Percentiles rank a stretch among this genome's conserved stretches.
These are phyloP conservation scores for Thraustotheca clavata DNA, from an alignment of 352 stramenopile species.

Conservation along the genomic window DNA sequence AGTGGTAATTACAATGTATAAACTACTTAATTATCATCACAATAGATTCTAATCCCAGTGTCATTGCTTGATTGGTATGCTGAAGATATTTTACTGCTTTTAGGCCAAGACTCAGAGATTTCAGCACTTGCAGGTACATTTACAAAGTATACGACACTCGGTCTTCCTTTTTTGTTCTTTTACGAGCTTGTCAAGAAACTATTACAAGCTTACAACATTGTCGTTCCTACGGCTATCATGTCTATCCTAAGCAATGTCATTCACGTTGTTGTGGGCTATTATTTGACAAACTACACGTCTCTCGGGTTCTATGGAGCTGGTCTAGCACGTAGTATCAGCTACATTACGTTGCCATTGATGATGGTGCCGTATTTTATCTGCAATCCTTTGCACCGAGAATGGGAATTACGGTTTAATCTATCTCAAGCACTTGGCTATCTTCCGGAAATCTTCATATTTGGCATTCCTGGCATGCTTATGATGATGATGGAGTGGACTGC, in stretches of 20 bases:
- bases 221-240: slow-evolving; percentile 46
- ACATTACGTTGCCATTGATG: slow-evolving; percentile 39
- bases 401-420: slow-evolving; percentile 1
- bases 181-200: slow-evolving; percentile 75
- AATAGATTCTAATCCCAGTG: slow-evolving; percentile 32
- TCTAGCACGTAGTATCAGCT: slow-evolving; percentile 47
- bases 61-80: slow-evolving; percentile 56
- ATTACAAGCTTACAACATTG: slow-evolving; percentile 67
- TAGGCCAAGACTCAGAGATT: slow-evolving; percentile 35
- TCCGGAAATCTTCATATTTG: slow-evolving; percentile 41
- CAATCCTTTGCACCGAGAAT: slow-evolving; percentile 28
- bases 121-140: slow-evolving; percentile 41
- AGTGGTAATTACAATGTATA: slow-evolving; percentile 2
- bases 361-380: slow-evolving; percentile 28
- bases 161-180: slow-evolving; percentile 61
- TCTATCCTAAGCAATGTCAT: slow-evolving; percentile 51
- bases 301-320: slow-evolving; percentile 64
- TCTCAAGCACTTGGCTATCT: not conserved
- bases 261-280: slow-evolving; percentile 58
- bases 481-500: slow-evolving; percentile 68
- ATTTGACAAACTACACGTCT: slow-evolving; percentile 55
- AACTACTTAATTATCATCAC: not conserved
- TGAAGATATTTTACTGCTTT: slow-evolving; percentile 32
- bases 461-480: slow-evolving; percentile 53
- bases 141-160: slow-evolving; percentile 36